Percentiles rank a stretch among this genome's conserved stretches.
Evolutionary conservation across 306 rosid genomes (phyloP).

Genomic region (Ormosia semicastrata): DNA sequence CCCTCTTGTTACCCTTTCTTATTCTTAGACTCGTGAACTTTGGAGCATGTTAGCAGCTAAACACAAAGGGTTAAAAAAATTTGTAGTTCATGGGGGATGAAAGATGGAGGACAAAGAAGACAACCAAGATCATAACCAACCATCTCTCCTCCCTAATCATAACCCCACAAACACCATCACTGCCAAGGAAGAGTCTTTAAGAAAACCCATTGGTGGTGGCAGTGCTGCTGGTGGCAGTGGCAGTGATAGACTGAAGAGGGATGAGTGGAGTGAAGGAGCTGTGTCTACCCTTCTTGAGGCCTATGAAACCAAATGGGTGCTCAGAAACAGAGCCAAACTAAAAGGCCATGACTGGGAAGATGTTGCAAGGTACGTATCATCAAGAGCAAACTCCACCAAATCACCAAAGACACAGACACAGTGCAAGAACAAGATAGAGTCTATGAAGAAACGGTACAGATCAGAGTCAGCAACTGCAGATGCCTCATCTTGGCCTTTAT

Average conservation of each 20-base stretch:
- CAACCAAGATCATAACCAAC: constrained; percentile 41
- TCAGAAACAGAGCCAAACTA: constrained; percentile 87
- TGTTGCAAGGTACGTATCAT: constrained; percentile 68
- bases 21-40: constrained; percentile 25
- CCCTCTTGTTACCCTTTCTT: constrained; percentile 27
- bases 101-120: constrained; percentile 70
- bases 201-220: constrained; percentile 29
- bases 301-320: constrained; percentile 82
- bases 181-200: constrained; percentile 52
- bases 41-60: constrained; percentile 70
- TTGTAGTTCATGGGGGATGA: constrained; percentile 40
- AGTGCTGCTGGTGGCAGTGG: neutral
- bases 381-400: constrained; percentile 58
- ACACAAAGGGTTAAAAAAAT: constrained; percentile 28
- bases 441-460: constrained; percentile 93
- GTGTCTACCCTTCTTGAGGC: constrained; percentile 86
- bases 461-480: constrained; percentile 73
- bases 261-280: constrained; percentile 99
- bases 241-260: constrained; percentile 71
- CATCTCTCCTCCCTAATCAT: constrained; percentile 52
- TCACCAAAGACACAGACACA: constrained; percentile 87
- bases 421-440: constrained; percentile 98
- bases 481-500: constrained; percentile 82
- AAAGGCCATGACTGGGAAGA: constrained; percentile 99
- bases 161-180: neutral